Evolutionary conservation across 805 yeast species (phyloP), one percentile per base, ranked within the genome.

Genomic region (Candida hungchunana): DNA sequence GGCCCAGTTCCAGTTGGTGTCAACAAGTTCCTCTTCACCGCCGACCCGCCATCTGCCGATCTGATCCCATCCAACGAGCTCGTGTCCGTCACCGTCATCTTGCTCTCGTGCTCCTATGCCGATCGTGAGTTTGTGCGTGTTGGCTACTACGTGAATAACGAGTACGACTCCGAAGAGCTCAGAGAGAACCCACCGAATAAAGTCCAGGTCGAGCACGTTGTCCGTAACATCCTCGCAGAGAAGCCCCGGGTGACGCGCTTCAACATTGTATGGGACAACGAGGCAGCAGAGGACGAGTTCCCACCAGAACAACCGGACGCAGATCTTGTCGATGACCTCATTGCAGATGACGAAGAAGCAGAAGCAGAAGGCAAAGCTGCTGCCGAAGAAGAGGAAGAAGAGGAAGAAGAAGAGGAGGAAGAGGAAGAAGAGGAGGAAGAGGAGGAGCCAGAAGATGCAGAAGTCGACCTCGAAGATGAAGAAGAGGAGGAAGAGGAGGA

Each of bases 1-100:
- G 99, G 99, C 0, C 99, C 99, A 0, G 95, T 93, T 2, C 99
- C 98, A 0, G 95, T 93, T 2, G 99, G 99, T 1, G 79, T 90
- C 26, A 93, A 93, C 57, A 88, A 90, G 60, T 93, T 93, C 53
- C 72, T 89, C 9, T 83, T 93, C 59, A 77, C 85, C 14, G 97
- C 97, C 0, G 97, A 94, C 53, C 95, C 99, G 0, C 99, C 99
- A 1, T 79, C 90, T 1, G 94, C 97, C 0, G 97, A 90, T 49
- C 63, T 89, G 48, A 93, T 93, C 47, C 99, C 99, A 0, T 96
- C 96, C 4, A 81, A 87, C 47, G 98, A 93, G 58, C 71, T 93
- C 44, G 97, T 93, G 11, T 79, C 90, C 43, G 97, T 93, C 27
- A 93, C 99, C 0, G 98, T 93, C 20, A 89, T 93, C 39, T 65